Evolutionary conservation across 345 rosid genomes (phyloP), one percentile per base, ranked within the genome.

Genomic region (Lumnitzera racemosa): DNA sequence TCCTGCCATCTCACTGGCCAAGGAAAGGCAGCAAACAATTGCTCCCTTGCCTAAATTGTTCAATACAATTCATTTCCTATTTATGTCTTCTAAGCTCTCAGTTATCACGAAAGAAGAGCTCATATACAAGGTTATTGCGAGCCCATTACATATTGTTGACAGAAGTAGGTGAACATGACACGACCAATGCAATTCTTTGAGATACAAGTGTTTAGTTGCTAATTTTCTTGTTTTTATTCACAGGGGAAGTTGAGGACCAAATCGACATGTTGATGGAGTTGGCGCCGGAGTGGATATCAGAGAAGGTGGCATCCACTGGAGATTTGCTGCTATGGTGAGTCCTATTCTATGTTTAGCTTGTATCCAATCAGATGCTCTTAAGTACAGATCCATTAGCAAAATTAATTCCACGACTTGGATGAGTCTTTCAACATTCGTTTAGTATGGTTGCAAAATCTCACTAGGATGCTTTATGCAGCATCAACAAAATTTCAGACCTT

Each of bases 221-320:
- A 62, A 54, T 58, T 48, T n/a, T 31, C 53, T 50, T 58, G 43
- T 47, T 36, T 10, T 53, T 63, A 23, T 70, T 72, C 47, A 49
- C 84, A 88, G 96, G 70, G 68, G 96, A 88, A 74, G 81, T 87
- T 58, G 94, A 88, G 70, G 97, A 90, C 68, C 98, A 84, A 65
- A 70, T 88, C 14, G 71, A 65, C 36, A 60, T 95, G 74, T 49
- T 95, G 77, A 75, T 69, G 67, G 94, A 90, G 68, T 73, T 88
- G 16, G 94, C 80, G 63, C 99, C 97, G 0, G 91, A 88, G 57
- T 88, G 96, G 99, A 84, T 95, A 4, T 76, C 81, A 10, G 89
- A 86, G 77, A 90, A 86, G 72, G 56, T 29, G 41, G 70, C 88
- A 14, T 78, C 78, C 46, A 48, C 80, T 43, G 96, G 96, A 14